Evolutionary conservation across 208 protist genomes (phyloP).

Genomic region (Phytomonas serpens): DNA sequence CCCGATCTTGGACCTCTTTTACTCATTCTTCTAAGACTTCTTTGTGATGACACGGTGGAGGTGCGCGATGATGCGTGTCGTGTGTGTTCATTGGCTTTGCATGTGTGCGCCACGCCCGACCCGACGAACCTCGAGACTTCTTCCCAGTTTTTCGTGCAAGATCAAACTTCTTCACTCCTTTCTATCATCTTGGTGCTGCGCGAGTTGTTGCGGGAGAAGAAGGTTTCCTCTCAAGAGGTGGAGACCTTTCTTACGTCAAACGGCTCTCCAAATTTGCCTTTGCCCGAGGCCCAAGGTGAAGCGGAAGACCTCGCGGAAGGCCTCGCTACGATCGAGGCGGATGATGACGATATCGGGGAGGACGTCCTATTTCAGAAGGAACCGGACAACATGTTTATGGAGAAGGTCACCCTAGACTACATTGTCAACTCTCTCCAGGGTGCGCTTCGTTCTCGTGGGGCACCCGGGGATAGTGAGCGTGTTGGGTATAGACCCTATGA

Average conservation of each 20-base stretch:
- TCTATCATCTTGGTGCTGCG: slow-evolving; percentile 33
- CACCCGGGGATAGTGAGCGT: neutral
- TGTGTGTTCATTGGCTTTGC: slow-evolving; percentile 10
- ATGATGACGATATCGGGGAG: slow-evolving; percentile 21
- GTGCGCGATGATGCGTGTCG: slow-evolving; percentile 42
- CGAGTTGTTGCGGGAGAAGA: slow-evolving; percentile 4
- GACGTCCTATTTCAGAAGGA: slow-evolving; percentile 84
- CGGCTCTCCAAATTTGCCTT: neutral
- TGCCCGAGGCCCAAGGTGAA: neutral
- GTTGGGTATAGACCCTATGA: neutral
- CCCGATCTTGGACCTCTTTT: slow-evolving; percentile 18
- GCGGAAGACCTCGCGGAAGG: slow-evolving; percentile 10
- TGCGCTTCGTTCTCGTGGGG: neutral
- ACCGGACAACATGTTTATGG: slow-evolving; percentile 78
- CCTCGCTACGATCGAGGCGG: slow-evolving; percentile 11
- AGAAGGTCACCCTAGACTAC: slow-evolving; percentile 38
- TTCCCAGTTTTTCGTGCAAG: slow-evolving; percentile 6
- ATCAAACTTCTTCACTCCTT: slow-evolving; percentile 57
- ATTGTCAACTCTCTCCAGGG: slow-evolving; percentile 1
- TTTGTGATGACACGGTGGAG: slow-evolving; percentile 65
- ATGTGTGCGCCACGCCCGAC: neutral
- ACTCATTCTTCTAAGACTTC: slow-evolving; percentile 46
- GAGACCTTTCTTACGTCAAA: neutral
- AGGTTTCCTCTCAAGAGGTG: neutral
- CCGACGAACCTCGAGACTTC: neutral